Conservation (phyloP, 768 basidiomycete genomes). For the Floccularia luteovirens region DNA sequence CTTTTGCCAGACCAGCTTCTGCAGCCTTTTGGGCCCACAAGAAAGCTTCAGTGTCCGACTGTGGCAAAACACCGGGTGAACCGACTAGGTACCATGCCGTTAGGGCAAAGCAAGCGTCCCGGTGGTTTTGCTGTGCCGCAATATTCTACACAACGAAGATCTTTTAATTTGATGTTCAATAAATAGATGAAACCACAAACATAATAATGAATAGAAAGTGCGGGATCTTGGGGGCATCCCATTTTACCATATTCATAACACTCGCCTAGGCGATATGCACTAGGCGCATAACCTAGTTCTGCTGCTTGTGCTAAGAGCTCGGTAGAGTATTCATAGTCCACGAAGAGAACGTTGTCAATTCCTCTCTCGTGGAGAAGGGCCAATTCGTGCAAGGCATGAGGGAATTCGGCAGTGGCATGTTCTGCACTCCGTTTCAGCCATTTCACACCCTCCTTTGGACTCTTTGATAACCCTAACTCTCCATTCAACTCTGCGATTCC, state of each 20-base stretch:
- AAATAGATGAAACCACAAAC: conserved; percentile 41
- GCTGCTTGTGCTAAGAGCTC: conserved; percentile 93
- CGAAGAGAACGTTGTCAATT: conserved; percentile 95
- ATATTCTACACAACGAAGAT: conserved; percentile 63
- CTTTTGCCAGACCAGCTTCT: conserved; percentile 86
- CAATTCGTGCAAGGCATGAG: conserved; percentile 92
- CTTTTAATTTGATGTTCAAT: conserved; percentile 1
- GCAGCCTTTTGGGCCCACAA: conserved; percentile 97
- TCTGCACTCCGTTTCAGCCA: conserved; percentile 98
- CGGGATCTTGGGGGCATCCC: conserved; percentile 96
- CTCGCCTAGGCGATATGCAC: conserved; percentile 92
- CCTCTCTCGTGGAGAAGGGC: conserved; percentile 94
- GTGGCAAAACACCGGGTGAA: conserved; percentile 93
- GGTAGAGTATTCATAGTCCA: conserved; percentile 91
- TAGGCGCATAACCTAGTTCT: conserved; percentile 94
- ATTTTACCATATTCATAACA: conserved; percentile 99
- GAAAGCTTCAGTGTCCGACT: conserved; percentile 97
- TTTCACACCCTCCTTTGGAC: conserved; percentile 94
- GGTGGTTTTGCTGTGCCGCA: conserved; percentile 94
- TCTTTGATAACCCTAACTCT: conserved; percentile 78
- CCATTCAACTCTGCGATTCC: conserved; percentile 96
- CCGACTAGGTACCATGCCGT: conserved; percentile 99
- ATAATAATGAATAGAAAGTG: conserved; percentile 97
- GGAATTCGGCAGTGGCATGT: conserved; percentile 89
- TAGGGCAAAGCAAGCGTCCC: conserved; percentile 95